A percentile compares a stretch with the other conserved stretches of the same genome.
Evolutionary conservation across 73 alveolate species (phyloP).

Genomic region (Symbiodinium natans): DNA sequence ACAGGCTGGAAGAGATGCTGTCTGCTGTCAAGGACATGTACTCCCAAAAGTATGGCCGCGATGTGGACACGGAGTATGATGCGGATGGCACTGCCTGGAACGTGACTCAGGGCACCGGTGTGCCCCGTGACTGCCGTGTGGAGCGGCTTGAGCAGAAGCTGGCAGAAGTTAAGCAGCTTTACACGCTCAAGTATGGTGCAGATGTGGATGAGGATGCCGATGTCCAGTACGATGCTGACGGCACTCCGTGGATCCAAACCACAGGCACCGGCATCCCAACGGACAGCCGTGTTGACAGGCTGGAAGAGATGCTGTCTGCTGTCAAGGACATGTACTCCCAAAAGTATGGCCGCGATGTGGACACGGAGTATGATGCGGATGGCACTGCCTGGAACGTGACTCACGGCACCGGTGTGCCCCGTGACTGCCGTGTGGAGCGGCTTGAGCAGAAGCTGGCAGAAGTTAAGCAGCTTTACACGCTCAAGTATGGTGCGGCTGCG

Average conservation of each 20-base stretch:
- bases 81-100: constrained; percentile 63
- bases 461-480: too few species aligned
- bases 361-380: too few species aligned
- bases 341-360: constrained; percentile 23
- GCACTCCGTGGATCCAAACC: constrained; percentile 13
- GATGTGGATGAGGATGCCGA: background rate
- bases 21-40: too few species aligned
- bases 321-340: background rate
- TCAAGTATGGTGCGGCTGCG: too few species aligned
- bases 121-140: constrained; percentile 45
- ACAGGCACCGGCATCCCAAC: background rate
- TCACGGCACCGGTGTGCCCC: too few species aligned
- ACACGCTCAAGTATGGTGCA: background rate
- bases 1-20: too few species aligned
- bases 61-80: constrained; percentile 46
- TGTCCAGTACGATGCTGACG: constrained; percentile 13
- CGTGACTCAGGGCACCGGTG: background rate
- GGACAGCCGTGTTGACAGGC: background rate
- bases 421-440: too few species aligned
- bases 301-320: background rate
- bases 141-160: constrained; percentile 58
- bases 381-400: too few species aligned
- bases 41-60: constrained; percentile 66
- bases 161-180: background rate
- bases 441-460: too few species aligned